These are phyloP conservation scores for Trichoderma gamsii DNA, from an alignment of 495 filamentous ascomycete genomes.

Conservation along the genomic window DNA sequence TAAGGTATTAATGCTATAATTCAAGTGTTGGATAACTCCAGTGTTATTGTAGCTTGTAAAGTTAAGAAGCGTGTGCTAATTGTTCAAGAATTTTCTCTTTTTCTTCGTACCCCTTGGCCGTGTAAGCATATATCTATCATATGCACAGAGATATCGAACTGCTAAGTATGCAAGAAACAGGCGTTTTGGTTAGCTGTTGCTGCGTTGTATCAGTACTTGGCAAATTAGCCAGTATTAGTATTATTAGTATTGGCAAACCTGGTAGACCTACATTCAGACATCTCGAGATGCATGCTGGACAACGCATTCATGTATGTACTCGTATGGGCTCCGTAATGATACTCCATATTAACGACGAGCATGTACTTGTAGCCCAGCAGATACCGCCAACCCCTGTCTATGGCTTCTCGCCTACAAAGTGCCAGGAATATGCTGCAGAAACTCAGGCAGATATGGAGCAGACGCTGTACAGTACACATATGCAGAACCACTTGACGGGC, in stretches of 20 bases:
- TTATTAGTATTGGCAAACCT: not conserved
- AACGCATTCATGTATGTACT: slow-evolving; percentile 7
- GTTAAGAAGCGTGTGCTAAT: no score
- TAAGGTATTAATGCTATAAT: no score
- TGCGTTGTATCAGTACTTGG: not conserved
- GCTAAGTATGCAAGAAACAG: not conserved
- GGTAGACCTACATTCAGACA: no score
- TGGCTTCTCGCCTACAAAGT: not conserved
- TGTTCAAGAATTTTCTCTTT: no score
- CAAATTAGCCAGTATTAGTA: no score
- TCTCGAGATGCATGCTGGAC: not conserved
- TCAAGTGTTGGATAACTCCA: no score
- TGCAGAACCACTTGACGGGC: no score
- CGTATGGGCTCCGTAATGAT: not conserved
- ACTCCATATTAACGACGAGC: not conserved
- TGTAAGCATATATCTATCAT: not conserved
- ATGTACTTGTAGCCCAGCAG: not conserved
- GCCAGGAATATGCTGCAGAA: no score
- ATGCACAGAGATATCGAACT: not conserved
- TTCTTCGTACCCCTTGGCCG: no score
- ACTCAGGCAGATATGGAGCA: no score
- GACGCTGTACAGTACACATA: no score
- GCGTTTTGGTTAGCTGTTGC: not conserved
- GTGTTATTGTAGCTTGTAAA: no score
- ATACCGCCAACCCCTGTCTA: not conserved